Evolutionary conservation across 768 basidiomycete genomes (phyloP).

Genomic region (Russula sp.): DNA sequence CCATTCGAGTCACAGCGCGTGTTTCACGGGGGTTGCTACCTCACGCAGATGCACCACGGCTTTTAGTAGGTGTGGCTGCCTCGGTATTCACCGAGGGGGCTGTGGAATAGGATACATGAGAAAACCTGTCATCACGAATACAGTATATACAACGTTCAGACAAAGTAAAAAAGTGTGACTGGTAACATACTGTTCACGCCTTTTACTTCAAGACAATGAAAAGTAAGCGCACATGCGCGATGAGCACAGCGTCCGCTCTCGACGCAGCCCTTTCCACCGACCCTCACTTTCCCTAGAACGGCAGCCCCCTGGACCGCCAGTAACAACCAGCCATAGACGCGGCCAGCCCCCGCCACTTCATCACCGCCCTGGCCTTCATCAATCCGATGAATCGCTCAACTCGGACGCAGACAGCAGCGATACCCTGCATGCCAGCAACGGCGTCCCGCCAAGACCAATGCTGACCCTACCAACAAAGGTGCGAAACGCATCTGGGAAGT

Average conservation of each 20-base stretch:
- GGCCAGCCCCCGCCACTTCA: neutral
- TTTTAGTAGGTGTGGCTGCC: too few relatives aligned
- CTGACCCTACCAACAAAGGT: slow-evolving; percentile 58
- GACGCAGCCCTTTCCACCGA: slow-evolving; percentile 8
- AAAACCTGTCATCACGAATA: too few relatives aligned
- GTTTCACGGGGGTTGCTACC: too few relatives aligned
- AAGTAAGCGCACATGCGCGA: too few relatives aligned
- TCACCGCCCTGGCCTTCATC: neutral
- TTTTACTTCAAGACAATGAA: too few relatives aligned
- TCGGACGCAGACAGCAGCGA: slow-evolving; percentile 16
- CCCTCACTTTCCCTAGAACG: slow-evolving; percentile 19
- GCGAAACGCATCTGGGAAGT: slow-evolving; percentile 70
- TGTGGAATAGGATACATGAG: too few relatives aligned
- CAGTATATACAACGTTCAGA: too few relatives aligned
- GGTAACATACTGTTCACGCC: too few relatives aligned
- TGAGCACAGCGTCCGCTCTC: neutral
- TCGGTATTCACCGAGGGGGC: too few relatives aligned
- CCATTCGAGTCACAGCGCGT: too few relatives aligned
- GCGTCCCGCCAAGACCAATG: slow-evolving; percentile 9
- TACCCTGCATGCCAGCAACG: slow-evolving; percentile 21
- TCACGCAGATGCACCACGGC: too few relatives aligned
- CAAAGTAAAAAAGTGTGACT: too few relatives aligned
- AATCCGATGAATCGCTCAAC: slow-evolving; percentile 14
- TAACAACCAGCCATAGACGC: neutral
- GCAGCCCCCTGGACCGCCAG: slow-evolving; percentile 12